A percentile compares a stretch with the other conserved stretches of the same genome.
These are phyloP conservation scores for Arctium lappa DNA, from an alignment of 129 eudicot species.

Conservation along the genomic window DNA sequence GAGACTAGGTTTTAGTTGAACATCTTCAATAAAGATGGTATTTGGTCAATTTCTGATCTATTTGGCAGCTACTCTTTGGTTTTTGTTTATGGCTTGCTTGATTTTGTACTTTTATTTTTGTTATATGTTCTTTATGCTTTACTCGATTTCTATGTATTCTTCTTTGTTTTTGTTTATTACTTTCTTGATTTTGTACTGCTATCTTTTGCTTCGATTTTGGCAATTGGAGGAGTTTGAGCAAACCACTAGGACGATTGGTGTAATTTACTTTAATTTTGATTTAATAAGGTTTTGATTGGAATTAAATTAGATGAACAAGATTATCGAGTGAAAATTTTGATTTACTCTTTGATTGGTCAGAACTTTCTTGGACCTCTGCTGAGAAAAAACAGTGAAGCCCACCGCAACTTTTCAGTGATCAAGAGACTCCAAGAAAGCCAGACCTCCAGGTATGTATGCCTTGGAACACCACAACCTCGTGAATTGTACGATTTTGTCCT, in stretches of 20 bases:
- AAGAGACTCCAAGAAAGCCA: constrained; percentile 86
- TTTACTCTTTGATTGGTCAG: constrained; percentile 38
- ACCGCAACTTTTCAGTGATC: constrained; percentile 76
- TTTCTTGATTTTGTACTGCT: too few relatives aligned
- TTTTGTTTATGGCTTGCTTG: too few relatives aligned
- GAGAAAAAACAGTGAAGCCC: constrained; percentile 84
- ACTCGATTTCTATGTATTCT: too few relatives aligned
- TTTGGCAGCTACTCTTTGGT: too few relatives aligned
- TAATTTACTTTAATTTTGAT: neutral
- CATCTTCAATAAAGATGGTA: too few relatives aligned
- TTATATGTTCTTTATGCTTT: too few relatives aligned
- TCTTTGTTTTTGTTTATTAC: too few relatives aligned
- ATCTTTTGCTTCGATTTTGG: too few relatives aligned
- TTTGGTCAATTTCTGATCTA: too few relatives aligned
- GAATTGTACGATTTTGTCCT: neutral
- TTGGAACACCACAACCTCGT: neutral
- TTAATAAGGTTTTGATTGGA: neutral
- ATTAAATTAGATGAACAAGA: neutral
- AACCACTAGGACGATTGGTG: neutral
- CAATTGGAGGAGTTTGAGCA: too few relatives aligned
- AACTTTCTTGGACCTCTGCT: constrained; percentile 93
- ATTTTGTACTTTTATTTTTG: too few relatives aligned
- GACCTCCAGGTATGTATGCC: constrained; percentile 67
- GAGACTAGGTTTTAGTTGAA: neutral
- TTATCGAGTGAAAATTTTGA: neutral